phyloP scores from a whole-genome alignment of 192 early-diverging fungal genomes.

The Jimgerdemannia flammicorona region DNA sequence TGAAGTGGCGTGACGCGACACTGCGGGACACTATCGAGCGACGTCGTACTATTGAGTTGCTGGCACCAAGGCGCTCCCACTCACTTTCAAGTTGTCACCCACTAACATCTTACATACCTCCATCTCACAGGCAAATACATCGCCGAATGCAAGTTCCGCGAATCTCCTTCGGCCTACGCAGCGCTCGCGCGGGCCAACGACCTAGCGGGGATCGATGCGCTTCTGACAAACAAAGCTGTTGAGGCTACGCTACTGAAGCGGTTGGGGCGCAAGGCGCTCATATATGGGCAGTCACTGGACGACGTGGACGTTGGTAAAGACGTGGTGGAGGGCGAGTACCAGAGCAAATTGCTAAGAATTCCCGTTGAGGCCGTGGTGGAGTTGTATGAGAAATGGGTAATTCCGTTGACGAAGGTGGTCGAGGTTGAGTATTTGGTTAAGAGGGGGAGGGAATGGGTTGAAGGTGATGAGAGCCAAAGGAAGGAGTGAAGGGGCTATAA shows the following conservation, averaged over 20 bases:
- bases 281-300: conserved; percentile 80
- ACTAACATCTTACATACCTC: neutral
- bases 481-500: too few relatives aligned
- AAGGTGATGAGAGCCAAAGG: conserved; percentile 4
- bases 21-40: too few relatives aligned
- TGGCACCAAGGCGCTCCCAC: too few relatives aligned
- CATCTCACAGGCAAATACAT: conserved; percentile 79
- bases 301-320: conserved; percentile 22
- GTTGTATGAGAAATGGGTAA: conserved; percentile 93
- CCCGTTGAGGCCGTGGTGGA: conserved; percentile 81
- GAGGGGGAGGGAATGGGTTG: conserved; percentile 32
- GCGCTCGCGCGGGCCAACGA: conserved; percentile 53
- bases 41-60: too few relatives aligned
- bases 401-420: conserved; percentile 94
- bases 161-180: conserved; percentile 39
- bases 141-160: conserved; percentile 96
- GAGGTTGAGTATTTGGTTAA: conserved; percentile 91
- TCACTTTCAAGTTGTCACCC: neutral
- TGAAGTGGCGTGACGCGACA: too few relatives aligned
- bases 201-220: conserved; percentile 70
- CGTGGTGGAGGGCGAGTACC: conserved; percentile 6
- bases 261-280: conserved; percentile 83
- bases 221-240: conserved; percentile 86
- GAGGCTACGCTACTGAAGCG: conserved; percentile 81
- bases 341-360: conserved; percentile 47